A percentile compares a stretch with the other conserved stretches of the same genome.
Conservation (phyloP, 2,329 filamentous ascomycete genomes). For the Pseudocercospora macadamiae region DNA sequence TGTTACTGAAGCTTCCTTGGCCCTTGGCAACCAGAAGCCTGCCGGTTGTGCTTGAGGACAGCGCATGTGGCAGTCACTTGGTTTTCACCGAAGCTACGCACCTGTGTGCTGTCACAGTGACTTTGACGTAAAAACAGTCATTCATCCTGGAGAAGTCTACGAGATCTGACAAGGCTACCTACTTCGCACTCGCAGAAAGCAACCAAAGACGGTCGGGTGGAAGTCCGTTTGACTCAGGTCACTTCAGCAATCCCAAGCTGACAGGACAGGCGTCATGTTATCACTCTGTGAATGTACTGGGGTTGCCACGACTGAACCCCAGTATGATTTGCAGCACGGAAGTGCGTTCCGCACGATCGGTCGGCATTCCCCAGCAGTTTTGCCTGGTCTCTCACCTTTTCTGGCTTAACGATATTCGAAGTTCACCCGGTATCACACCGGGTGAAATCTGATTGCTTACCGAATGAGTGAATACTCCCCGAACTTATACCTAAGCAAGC, state of each 20-base stretch:
- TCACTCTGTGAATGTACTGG: not conserved
- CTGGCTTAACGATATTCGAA: not conserved
- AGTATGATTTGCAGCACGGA: not conserved
- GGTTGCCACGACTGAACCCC: not conserved
- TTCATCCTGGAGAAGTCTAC: too few species aligned
- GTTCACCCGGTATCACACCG: not conserved
- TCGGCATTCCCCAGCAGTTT: not conserved
- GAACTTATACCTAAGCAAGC: not conserved
- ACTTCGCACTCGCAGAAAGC: too few species aligned
- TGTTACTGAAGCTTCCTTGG: too few species aligned
- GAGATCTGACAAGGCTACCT: too few species aligned
- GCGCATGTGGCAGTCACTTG: too few species aligned
- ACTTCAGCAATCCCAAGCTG: not conserved
- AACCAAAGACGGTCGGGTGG: too few species aligned
- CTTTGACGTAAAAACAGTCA: too few species aligned
- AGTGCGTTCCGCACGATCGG: not conserved
- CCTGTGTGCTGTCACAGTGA: too few species aligned
- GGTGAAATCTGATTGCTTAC: not conserved
- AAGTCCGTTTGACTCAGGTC: too few species aligned
- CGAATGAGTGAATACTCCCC: not conserved
- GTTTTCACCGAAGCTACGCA: too few species aligned
- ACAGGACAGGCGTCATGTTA: not conserved
- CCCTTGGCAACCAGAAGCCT: too few species aligned
- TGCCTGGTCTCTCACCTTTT: not conserved
- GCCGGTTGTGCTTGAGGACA: too few species aligned